A percentile compares a stretch with the other conserved stretches of the same genome.
Evolutionary conservation across 2,329 filamentous ascomycete species (phyloP).

Genomic region (Fusarium anguioides): DNA sequence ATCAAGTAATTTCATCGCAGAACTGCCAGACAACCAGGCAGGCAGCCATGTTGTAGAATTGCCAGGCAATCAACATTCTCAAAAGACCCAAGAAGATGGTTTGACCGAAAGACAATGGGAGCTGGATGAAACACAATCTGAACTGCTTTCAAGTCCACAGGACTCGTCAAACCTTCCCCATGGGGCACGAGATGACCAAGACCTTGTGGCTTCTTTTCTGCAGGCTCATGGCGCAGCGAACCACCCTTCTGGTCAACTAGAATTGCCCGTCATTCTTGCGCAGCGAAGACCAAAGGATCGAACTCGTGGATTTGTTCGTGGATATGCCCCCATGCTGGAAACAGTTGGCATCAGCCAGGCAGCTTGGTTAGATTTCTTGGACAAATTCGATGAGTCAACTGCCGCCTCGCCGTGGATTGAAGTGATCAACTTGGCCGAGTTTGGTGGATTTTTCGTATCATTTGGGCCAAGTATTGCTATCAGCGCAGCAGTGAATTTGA

Average conservation of each 20-base stretch:
- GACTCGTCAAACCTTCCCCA: neutral
- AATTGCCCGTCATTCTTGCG: conserved; percentile 9
- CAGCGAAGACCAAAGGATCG: conserved; percentile 18
- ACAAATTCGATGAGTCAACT: conserved; percentile 18
- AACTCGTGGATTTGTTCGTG: conserved; percentile 18
- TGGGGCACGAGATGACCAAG: neutral
- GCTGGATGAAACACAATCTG: conserved; percentile 10
- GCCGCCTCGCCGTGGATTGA: conserved; percentile 8
- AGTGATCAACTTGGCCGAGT: conserved; percentile 16
- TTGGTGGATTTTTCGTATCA: conserved; percentile 10
- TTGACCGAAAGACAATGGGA: conserved; percentile 14
- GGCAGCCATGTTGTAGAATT: neutral
- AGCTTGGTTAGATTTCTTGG: conserved; percentile 16
- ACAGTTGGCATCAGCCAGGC: conserved; percentile 1
- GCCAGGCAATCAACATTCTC: neutral
- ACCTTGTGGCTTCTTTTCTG: conserved; percentile 4
- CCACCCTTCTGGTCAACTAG: neutral
- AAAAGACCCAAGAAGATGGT: neutral
- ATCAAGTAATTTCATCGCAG: neutral
- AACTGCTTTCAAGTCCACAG: conserved; percentile 4
- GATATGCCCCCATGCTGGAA: conserved; percentile 11
- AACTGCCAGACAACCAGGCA: neutral
- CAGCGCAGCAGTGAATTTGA: conserved; percentile 2
- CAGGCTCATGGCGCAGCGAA: neutral
- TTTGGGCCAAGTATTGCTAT: conserved; percentile 17